Conservation (phyloP, 805 yeast genomes). For the Kodamaea restingae region DNA sequence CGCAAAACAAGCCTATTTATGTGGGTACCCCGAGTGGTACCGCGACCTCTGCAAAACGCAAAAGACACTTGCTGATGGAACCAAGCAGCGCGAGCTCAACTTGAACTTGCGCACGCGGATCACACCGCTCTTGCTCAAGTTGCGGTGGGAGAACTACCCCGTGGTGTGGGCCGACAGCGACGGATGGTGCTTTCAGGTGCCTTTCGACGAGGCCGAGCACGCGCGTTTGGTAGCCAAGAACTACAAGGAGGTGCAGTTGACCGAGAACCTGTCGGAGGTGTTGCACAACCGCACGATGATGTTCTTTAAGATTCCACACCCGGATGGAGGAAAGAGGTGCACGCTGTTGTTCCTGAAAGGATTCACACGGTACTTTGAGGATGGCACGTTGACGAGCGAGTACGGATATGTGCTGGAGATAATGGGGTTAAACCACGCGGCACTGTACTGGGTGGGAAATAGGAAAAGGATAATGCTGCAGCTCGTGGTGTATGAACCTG, state of each 20-base stretch:
- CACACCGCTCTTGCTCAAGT: conserved; percentile 68
- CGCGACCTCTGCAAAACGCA: conserved; percentile 46
- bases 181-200: conserved; percentile 89
- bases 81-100: conserved; percentile 39
- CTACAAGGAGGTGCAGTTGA: conserved; percentile 26
- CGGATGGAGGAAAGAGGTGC: conserved; percentile 78
- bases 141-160: conserved; percentile 85
- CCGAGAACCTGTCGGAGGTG: conserved; percentile 10
- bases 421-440: conserved; percentile 66
- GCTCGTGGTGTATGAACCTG: conserved; percentile 76
- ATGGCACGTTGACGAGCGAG: conserved; percentile 66
- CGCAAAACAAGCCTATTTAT: conserved; percentile 69
- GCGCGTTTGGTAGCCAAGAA: conserved; percentile 34
- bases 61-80: conserved; percentile 27
- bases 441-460: conserved; percentile 91
- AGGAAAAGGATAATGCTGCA: conserved; percentile 81
- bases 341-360: conserved; percentile 75
- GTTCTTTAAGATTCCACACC: conserved; percentile 79
- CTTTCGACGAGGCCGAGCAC: conserved; percentile 27
- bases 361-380: conserved; percentile 67
- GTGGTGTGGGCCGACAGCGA: conserved; percentile 69
- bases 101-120: conserved; percentile 70
- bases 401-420: conserved; percentile 74
- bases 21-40: conserved; percentile 96
- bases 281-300: neutral